phyloP scores from a whole-genome alignment of 2,329 filamentous ascomycete genomes.

The Alternaria incomplexa region DNA sequence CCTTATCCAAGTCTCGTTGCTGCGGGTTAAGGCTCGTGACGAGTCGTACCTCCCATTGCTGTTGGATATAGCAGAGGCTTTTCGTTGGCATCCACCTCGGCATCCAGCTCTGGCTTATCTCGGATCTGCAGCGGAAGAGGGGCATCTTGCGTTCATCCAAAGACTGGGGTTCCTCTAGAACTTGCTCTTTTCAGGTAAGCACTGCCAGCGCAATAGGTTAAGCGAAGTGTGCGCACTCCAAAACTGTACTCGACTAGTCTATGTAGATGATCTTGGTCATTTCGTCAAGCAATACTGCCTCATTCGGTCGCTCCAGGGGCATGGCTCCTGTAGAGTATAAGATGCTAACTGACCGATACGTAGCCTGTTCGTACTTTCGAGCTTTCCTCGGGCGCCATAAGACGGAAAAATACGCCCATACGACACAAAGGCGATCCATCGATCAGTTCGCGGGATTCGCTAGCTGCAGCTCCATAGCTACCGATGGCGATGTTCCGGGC shows the following conservation, averaged over 20 bases:
- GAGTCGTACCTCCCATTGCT: not conserved
- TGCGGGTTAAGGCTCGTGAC: not conserved
- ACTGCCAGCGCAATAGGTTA: constrained; percentile 10
- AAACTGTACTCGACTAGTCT: not conserved
- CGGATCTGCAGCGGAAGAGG: not conserved
- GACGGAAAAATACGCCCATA: not conserved
- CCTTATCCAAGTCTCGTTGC: not conserved
- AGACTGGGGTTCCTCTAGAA: not conserved
- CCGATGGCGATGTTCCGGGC: constrained; percentile 14
- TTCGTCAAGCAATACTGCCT: not conserved
- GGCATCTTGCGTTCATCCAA: constrained; percentile 1
- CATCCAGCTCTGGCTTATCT: not conserved
- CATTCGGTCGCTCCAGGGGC: not conserved
- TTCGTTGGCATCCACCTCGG: not conserved
- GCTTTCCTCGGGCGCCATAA: not conserved
- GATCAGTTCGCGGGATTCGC: not conserved
- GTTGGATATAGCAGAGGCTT: not conserved
- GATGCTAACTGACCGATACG: not conserved
- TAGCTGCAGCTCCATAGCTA: constrained; percentile 8
- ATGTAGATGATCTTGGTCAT: not conserved
- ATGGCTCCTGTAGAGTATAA: not conserved
- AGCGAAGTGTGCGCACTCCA: constrained; percentile 15
- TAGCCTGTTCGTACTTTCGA: not conserved
- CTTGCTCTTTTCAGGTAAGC: constrained; percentile 26
- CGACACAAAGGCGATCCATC: not conserved